Evolutionary conservation across 768 basidiomycete species (phyloP).

Genomic region (Lentinula boryana): DNA sequence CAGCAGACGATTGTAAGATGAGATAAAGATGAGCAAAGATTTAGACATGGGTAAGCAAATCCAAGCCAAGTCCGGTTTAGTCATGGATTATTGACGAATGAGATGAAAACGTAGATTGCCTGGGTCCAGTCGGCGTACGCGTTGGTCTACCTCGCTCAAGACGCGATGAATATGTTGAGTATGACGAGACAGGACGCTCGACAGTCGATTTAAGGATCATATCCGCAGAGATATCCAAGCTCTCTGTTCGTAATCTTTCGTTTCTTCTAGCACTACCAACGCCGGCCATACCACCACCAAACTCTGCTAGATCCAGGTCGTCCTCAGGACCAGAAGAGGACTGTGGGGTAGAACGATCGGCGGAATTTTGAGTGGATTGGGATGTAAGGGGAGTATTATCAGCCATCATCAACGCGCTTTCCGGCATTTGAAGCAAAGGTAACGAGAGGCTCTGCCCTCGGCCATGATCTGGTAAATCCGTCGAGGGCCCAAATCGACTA

Average conservation of each 20-base stretch:
- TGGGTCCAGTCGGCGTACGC: not conserved
- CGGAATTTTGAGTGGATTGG: not conserved
- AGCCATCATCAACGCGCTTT: not conserved
- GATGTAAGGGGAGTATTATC: not conserved
- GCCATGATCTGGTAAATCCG: not conserved
- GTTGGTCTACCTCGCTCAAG: not conserved
- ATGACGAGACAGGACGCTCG: not conserved
- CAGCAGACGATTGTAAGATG: not conserved
- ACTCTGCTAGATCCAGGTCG: not conserved
- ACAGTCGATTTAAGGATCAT: not conserved
- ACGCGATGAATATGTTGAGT: not conserved
- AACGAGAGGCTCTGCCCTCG: not conserved
- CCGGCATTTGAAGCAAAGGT: conserved; percentile 1
- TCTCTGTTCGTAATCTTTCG: conserved; percentile 1
- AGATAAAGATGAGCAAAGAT: not conserved
- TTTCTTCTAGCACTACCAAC: conserved; percentile 1
- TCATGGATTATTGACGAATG: not conserved
- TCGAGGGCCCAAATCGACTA: not conserved
- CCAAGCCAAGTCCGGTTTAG: not conserved
- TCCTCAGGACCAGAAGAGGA: not conserved
- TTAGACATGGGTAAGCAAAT: not conserved
- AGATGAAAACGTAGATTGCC: not conserved
- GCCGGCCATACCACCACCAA: not conserved
- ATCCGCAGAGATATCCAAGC: not conserved
- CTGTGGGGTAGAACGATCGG: not conserved